These are phyloP conservation scores for Trichoderma gamsii DNA, from an alignment of 495 filamentous ascomycete species.

Conservation along the genomic window DNA sequence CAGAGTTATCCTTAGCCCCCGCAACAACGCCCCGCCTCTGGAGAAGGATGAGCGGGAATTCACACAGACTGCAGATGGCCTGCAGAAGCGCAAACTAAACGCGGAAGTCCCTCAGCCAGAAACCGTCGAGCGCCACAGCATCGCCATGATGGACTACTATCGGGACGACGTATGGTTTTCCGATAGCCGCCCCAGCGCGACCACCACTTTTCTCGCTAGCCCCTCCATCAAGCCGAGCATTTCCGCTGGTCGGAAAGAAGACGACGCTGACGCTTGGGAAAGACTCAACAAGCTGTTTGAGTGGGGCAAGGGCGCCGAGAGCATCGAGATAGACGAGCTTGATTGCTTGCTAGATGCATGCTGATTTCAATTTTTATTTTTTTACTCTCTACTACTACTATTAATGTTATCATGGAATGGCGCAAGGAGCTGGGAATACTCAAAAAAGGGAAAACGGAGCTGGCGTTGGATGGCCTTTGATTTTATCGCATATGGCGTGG, in stretches of 20 bases:
- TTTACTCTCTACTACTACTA: slow-evolving; percentile 12
- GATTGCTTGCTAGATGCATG: slow-evolving; percentile 77
- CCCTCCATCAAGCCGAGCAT: slow-evolving; percentile 40
- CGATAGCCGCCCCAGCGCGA: slow-evolving; percentile 31
- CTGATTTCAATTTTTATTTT: slow-evolving; percentile 32
- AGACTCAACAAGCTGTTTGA: slow-evolving; percentile 49
- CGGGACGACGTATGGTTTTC: slow-evolving; percentile 46
- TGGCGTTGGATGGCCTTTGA: slow-evolving; percentile 9
- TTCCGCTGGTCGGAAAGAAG: slow-evolving; percentile 46
- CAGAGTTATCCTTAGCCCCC: slow-evolving; percentile 35
- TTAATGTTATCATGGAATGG: slow-evolving; percentile 21
- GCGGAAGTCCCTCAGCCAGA: slow-evolving; percentile 40
- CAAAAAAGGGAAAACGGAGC: slow-evolving; percentile 16
- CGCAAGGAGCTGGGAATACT: slow-evolving; percentile 24
- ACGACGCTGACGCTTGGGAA: slow-evolving; percentile 44
- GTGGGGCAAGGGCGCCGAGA: slow-evolving; percentile 77
- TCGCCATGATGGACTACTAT: slow-evolving; percentile 43
- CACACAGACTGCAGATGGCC: slow-evolving; percentile 81
- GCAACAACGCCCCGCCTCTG: slow-evolving; percentile 74
- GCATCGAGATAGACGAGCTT: slow-evolving; percentile 84
- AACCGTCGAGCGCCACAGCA: slow-evolving; percentile 22
- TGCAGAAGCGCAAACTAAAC: slow-evolving; percentile 67
- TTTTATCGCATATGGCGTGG: not conserved
- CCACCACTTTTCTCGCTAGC: slow-evolving; percentile 35
- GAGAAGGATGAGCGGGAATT: slow-evolving; percentile 97